Evolutionary conservation across 306 rosid species (phyloP), one percentile per base, ranked within the genome.

Genomic region (Pterocarpus santalinus): DNA sequence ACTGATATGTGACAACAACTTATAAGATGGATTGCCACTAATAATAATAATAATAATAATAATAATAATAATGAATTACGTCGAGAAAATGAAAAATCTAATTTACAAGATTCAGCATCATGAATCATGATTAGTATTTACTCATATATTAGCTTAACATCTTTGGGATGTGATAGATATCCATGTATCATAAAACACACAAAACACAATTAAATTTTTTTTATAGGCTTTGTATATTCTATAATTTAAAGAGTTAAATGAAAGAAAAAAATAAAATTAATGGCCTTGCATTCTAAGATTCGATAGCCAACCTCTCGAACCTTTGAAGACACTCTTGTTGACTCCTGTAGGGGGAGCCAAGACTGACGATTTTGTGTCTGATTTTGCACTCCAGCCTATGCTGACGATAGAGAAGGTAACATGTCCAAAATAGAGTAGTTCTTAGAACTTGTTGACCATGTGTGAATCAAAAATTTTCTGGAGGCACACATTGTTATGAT

Each of bases 261-360:
- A 60, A 22, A 60, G 1, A 22, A 22, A 8, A 28, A 3, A 57
- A 60, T 22, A 47, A 47, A 8, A 2, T 9, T 43, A 43, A 43
- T 43, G 69, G 46, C 11, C 69, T 63, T 63, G 44, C 43, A 63
- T 34, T 63, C 28, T 63, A 63, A 63, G 69, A 28, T 62, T 62
- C 17, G 33, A 62, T 33, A 62, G 17, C 5, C n/a, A 62, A 33
- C 3, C 1, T 73, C 57, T 11, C 14, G 30, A 62, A 15, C 7
- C 80, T 75, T 75, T 62, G 5, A 75, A 75, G 71, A 75, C 62
- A 75, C 71, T 75, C 46, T 2, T 30, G 60, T 75, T 61, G 60
- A 75, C 14, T 10, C 36, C 53, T 43, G 47, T 39, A 55, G 39
- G 4, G 12, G 66, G 52, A 72, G 35, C 66, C 51, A 72, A 38